Percentiles rank a stretch among this genome's conserved stretches.
phyloP scores from a whole-genome alignment of 2,329 filamentous ascomycete species.

The Calonectria ilicicola region DNA sequence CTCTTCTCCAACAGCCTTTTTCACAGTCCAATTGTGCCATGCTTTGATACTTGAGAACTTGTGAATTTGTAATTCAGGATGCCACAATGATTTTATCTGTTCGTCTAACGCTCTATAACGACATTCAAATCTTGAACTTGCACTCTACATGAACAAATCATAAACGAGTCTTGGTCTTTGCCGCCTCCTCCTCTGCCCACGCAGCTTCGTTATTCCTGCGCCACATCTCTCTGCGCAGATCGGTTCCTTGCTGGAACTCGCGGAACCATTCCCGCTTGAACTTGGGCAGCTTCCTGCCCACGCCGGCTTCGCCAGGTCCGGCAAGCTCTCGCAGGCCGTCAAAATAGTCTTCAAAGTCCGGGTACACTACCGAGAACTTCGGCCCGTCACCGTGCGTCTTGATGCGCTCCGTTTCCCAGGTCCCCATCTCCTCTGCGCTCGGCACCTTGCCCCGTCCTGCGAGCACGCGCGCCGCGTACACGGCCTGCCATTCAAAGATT shows the following conservation, averaged over 20 bases:
- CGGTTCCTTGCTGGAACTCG: slow-evolving; percentile 65
- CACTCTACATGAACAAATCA: neutral
- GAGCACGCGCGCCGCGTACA: slow-evolving; percentile 68
- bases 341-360: slow-evolving; percentile 74
- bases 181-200: slow-evolving; percentile 15
- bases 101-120: neutral
- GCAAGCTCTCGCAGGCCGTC: slow-evolving; percentile 64
- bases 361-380: slow-evolving; percentile 67
- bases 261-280: slow-evolving; percentile 61
- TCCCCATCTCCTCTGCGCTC: slow-evolving; percentile 57
- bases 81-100: neutral
- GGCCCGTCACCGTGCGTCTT: slow-evolving; percentile 65
- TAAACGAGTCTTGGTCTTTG: slow-evolving; percentile 4
- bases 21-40: no score
- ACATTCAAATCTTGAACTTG: neutral
- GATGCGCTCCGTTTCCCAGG: slow-evolving; percentile 70
- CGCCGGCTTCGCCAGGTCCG: slow-evolving; percentile 56
- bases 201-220: slow-evolving; percentile 57
- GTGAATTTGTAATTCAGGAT: neutral
- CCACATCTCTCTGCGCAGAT: slow-evolving; percentile 70
- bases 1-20: no score
- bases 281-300: slow-evolving; percentile 58
- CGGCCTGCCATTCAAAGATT: slow-evolving; percentile 76
- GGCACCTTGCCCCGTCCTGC: slow-evolving; percentile 66
- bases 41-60: no score